Evolutionary conservation across 2,329 filamentous ascomycete genomes (phyloP), one percentile per base, ranked within the genome.

Genomic region (Ilyonectria mors-panacis): DNA sequence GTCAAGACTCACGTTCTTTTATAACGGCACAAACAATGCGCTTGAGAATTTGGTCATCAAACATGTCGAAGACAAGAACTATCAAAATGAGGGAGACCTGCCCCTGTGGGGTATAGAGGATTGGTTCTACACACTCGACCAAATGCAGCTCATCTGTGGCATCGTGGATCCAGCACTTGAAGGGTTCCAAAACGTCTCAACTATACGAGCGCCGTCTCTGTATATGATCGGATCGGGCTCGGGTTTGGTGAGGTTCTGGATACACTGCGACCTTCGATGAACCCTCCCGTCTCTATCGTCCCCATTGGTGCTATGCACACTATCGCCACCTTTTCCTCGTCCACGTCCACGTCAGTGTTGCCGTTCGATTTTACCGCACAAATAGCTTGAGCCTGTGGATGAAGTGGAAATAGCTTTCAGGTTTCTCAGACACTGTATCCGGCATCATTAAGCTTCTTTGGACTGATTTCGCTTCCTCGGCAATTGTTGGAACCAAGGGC

Each of bases 1-100:
- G 78, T 87, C 65, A 85, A 86, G 61, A 83, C 80, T 84, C 7
- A 72, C 73, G 0, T 85, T 87, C 68, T 64, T 70, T 1, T 78
- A 76, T 65, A 86, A 85, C 66, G 80, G 79, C 5, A 83, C 81
- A 0, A 39, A 51, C 2, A 65, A 75, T 10, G 75, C 72, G 12
- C 66, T 85, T 1, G 66, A 71, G 10, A 74, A 75, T 1, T 70
- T 86, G 0, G 70, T 67, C 2, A 74, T 85, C 3, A 68, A 68
- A 1, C 68, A 72, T 19, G 73, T 85, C n/a, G 56, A 59, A 15
- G 71, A 79, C 3, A 85, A 85, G 66, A 55, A 53, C 4, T 84
- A 84, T 62, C 4, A 68, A 0, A 67, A 70, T 23, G 70, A 79
- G 2, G 70, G 73, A 0, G 71, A 76, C 1, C 66, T 70, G 50